Percentiles rank a stretch among this genome's conserved stretches.
phyloP scores from a whole-genome alignment of 2,329 filamentous ascomycete genomes.

The Penicillium sp. region DNA sequence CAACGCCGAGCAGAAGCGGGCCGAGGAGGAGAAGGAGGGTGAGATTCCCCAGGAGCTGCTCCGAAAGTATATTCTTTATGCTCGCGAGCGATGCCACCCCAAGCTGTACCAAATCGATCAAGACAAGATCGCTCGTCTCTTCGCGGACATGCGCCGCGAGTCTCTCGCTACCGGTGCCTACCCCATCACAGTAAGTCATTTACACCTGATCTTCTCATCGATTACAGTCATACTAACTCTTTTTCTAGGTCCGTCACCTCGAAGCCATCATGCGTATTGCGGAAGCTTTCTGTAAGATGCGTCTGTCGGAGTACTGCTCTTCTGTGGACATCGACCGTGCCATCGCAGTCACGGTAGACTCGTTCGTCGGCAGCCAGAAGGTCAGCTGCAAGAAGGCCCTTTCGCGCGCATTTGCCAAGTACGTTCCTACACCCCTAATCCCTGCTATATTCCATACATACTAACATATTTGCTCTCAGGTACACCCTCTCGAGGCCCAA shows the following conservation, averaged over 20 bases:
- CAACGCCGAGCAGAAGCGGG: constrained; percentile 44
- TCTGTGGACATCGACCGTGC: constrained; percentile 91
- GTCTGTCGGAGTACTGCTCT: constrained; percentile 92
- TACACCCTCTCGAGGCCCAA: constrained; percentile 47
- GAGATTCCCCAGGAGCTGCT: constrained; percentile 90
- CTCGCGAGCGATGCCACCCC: constrained; percentile 82
- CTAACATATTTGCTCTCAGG: constrained; percentile 26
- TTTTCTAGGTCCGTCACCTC: constrained; percentile 81
- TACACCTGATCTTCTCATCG: background rate
- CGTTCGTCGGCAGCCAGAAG: constrained; percentile 95
- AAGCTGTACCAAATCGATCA: constrained; percentile 98
- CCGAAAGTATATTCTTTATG: constrained; percentile 96
- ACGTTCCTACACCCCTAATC: constrained; percentile 55
- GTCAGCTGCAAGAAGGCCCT: constrained; percentile 97
- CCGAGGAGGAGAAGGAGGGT: constrained; percentile 60
- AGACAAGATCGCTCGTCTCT: constrained; percentile 91
- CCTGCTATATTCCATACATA: background rate
- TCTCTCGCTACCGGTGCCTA: constrained; percentile 93
- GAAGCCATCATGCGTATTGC: constrained; percentile 97
- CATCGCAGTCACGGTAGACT: constrained; percentile 94
- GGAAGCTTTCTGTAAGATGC: constrained; percentile 96
- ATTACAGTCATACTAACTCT: background rate
- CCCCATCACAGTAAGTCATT: constrained; percentile 83
- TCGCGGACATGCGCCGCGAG: constrained; percentile 94
- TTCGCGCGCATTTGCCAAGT: constrained; percentile 93